Percentiles rank a stretch among this genome's conserved stretches.
These are phyloP conservation scores for Ramaria rubella DNA, from an alignment of 768 basidiomycete genomes.

Conservation along the genomic window DNA sequence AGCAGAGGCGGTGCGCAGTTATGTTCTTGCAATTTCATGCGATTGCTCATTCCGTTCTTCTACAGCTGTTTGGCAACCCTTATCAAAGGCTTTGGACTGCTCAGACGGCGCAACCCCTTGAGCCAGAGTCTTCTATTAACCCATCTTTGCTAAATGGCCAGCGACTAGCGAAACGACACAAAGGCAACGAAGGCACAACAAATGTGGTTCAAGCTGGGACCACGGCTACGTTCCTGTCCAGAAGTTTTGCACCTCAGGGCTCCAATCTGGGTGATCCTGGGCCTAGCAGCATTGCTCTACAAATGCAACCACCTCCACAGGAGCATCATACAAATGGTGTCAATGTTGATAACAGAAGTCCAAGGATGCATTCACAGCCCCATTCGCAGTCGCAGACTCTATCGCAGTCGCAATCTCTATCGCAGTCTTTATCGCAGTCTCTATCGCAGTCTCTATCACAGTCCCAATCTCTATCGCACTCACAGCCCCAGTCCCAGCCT, in stretches of 20 bases:
- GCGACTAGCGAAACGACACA: constrained; percentile 9
- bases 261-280: not conserved
- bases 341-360: not conserved
- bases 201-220: not conserved
- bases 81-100: constrained; percentile 1
- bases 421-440: not conserved
- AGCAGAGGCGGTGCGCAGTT: constrained; percentile 2
- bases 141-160: not conserved
- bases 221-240: not conserved
- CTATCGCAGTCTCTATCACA: not conserved
- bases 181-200: not conserved
- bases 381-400: not conserved
- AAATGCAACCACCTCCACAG: not conserved
- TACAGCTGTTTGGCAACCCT: constrained; percentile 1
- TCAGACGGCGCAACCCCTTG: not conserved
- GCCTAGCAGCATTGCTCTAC: constrained; percentile 1
- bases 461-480: not conserved
- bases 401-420: constrained; percentile 1
- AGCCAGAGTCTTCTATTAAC: not conserved
- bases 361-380: not conserved
- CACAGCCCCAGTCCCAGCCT: no score
- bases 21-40: not conserved
- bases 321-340: not conserved
- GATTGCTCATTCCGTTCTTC: not conserved
- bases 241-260: not conserved